These are phyloP conservation scores for Paulownia fortunei DNA, from an alignment of 257 asterid species.

Conservation along the genomic window DNA sequence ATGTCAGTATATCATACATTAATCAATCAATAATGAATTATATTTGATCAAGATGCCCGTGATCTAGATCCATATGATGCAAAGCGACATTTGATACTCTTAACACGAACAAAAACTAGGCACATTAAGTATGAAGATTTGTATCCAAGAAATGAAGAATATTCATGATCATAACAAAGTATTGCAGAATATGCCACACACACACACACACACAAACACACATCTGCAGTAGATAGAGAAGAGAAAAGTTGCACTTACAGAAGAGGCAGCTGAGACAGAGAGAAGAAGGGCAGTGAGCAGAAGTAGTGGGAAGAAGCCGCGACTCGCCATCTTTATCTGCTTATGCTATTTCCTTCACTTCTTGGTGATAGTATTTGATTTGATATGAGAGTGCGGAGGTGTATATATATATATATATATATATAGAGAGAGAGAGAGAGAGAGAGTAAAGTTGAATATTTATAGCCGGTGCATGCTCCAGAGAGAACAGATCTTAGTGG, in stretches of 20 bases:
- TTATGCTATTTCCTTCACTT: neutral
- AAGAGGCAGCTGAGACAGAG: slow-evolving; percentile 36
- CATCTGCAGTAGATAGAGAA: neutral
- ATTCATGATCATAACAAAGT: neutral
- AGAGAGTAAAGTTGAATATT: too few species aligned
- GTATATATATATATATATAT: neutral
- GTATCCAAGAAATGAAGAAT: neutral
- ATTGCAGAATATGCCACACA: too few species aligned
- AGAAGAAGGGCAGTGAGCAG: slow-evolving; percentile 32
- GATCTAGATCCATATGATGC: neutral
- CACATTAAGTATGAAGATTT: neutral
- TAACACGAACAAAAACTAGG: neutral
- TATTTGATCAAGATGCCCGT: neutral
- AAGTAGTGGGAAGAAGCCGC: slow-evolving; percentile 28
- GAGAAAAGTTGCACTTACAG: slow-evolving; percentile 39
- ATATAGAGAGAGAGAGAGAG: too few species aligned
- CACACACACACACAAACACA: neutral
- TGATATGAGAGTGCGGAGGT: neutral
- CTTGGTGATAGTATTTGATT: neutral
- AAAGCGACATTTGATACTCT: neutral
- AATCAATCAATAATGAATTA: too few species aligned
- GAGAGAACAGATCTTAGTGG: neutral
- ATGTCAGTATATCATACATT: too few species aligned
- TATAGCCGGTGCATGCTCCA: neutral
- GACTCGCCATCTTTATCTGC: slow-evolving; percentile 23